Conservation (phyloP, 805 yeast species). For the Cyberlindnera maritima region DNA sequence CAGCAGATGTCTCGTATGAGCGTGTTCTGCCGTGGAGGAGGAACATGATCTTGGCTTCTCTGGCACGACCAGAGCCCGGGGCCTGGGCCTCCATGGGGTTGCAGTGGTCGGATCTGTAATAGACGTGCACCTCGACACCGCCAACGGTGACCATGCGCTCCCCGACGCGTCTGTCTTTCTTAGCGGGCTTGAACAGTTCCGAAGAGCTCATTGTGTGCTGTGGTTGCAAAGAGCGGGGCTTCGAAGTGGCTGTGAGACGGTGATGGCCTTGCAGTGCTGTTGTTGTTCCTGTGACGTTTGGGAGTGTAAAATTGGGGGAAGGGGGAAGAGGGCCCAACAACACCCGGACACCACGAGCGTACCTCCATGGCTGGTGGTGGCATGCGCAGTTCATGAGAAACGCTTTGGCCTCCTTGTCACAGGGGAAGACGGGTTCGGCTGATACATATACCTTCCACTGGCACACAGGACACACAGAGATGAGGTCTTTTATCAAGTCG, state of each 20-base stretch:
- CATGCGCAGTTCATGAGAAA: too few relatives aligned
- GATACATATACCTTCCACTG: too few relatives aligned
- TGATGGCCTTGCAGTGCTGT: too few relatives aligned
- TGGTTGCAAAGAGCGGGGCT: too few relatives aligned
- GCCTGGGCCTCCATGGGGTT: conserved; percentile 6
- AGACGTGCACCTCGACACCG: conserved; percentile 10
- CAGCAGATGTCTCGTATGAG: not conserved
- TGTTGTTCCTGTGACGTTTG: too few relatives aligned
- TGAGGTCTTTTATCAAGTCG: conserved; percentile 40
- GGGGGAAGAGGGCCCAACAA: too few relatives aligned
- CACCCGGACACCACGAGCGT: too few relatives aligned
- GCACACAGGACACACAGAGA: conserved; percentile 10
- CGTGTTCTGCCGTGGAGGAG: conserved; percentile 12
- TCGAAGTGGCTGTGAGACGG: too few relatives aligned
- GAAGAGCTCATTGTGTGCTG: not conserved
- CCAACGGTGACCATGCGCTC: conserved; percentile 4
- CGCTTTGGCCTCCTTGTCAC: too few relatives aligned
- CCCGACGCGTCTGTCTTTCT: not conserved
- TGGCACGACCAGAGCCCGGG: not conserved
- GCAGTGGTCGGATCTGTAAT: conserved; percentile 4
- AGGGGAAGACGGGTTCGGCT: too few relatives aligned
- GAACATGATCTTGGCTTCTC: conserved; percentile 1
- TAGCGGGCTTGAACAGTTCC: not conserved
- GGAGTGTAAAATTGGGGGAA: too few relatives aligned
- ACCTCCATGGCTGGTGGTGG: too few relatives aligned